Base-by-base conservation (phyloP, 306 rosid genomes). In the Parietaria judaica region DNA sequence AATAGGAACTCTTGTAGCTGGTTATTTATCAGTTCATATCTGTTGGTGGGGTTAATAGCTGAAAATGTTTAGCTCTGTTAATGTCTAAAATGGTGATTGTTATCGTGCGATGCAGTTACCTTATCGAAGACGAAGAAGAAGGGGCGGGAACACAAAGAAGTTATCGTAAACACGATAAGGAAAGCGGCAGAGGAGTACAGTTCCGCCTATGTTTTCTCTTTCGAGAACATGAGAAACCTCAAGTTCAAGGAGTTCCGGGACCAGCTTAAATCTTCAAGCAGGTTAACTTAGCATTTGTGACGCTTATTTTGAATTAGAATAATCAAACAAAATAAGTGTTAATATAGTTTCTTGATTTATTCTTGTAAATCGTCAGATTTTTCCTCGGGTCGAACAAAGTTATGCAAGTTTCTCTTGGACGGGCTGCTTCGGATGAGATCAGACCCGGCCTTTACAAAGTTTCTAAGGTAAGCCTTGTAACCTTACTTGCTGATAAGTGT, bases 381-480 rank as follows among this genome's bases (percentile, higher is more conserved):
- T 92, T 92, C 71, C 79, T 92, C 14, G 99, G 99, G 2, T 89
- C 99, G 3, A 92, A 92, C 85, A 92, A 88, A 74, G 99, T 92
- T 14, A 88, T 92, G 96, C 99, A 92, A 66, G 80, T 88, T 11
- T 60, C 95, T 64, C 66, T 92, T 0, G 99, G 99, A 47, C 88
- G 96, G 23, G 70, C 90, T 69, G 80, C 81, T 59, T 65, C 95
- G 2, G 88, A 88, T 66, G 99, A 92, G 68, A 72, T 92, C 36
- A 73, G 70, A 72, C 77, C 79, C 0, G 72, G 76, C 43, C 74
- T 92, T 52, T 49, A 79, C 51, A 86, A 86, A 73, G 80, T 92
- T 79, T 92, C 99, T 3, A 86, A 86, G 96, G 97, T 86, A 69
- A 72, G 11, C 8, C 55, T 12, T 8, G 31, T 43, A 46, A 46